phyloP scores from a whole-genome alignment of 371 early-diverging fungal genomes.

The Apophysomyces sp. region DNA sequence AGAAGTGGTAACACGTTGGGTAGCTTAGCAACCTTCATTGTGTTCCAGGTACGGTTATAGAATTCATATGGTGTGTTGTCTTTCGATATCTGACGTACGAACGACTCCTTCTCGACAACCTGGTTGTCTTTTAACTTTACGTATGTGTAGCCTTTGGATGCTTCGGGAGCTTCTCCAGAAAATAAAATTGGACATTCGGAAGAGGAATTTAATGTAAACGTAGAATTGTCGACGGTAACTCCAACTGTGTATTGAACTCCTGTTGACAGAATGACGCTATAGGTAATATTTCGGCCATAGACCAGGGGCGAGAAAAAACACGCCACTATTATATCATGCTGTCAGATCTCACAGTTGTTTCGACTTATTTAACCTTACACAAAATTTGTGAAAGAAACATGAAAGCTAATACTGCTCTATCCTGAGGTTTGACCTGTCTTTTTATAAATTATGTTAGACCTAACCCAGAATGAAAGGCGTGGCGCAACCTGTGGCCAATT shows the following conservation, averaged over 20 bases:
- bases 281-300: conserved; percentile 2
- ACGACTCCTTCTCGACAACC: conserved; percentile 7
- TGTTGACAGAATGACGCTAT: conserved; percentile 14
- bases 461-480: too few relatives aligned
- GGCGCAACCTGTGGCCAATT: too few relatives aligned
- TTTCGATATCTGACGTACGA: conserved; percentile 5
- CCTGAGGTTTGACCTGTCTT: too few relatives aligned
- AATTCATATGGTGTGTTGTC: conserved; percentile 16
- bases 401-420: too few relatives aligned
- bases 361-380: too few relatives aligned
- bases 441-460: too few relatives aligned
- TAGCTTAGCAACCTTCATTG: background rate
- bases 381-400: too few relatives aligned
- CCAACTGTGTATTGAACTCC: background rate
- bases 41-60: conserved; percentile 16
- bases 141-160: conserved; percentile 8
- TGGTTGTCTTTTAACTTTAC: background rate
- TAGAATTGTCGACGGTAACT: conserved; percentile 16
- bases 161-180: conserved; percentile 15
- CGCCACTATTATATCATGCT: background rate
- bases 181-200: conserved; percentile 4
- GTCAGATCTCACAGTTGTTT: too few relatives aligned
- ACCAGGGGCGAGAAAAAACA: background rate
- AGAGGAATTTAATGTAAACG: conserved; percentile 8
- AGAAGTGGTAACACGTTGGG: conserved; percentile 11